phyloP scores from a whole-genome alignment of 139 green algal species.

The Chlamydomonas schloesseri region DNA sequence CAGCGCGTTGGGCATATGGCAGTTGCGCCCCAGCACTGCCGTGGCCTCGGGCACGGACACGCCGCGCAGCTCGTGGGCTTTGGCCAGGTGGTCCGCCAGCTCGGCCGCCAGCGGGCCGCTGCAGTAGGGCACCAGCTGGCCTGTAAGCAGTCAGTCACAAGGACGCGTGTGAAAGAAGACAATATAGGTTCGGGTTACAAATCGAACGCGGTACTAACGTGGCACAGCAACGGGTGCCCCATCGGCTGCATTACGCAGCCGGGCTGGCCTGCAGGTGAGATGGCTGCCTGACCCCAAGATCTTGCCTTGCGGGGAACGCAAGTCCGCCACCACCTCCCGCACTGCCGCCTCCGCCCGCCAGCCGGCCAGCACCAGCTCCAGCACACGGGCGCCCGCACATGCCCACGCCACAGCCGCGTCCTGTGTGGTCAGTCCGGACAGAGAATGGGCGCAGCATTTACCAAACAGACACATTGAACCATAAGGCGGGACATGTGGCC shows the following conservation, averaged over 20 bases:
- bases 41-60: conserved; percentile 32
- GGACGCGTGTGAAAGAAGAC: no score
- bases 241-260: no score
- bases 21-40: conserved; percentile 66
- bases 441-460: no score
- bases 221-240: no score
- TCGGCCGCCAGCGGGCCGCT: neutral
- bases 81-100: conserved; percentile 48
- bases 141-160: no score
- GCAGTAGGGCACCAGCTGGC: conserved; percentile 16
- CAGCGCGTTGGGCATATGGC: conserved; percentile 75
- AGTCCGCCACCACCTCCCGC: conserved; percentile 16
- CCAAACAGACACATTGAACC: no score
- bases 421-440: no score
- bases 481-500: no score
- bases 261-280: no score
- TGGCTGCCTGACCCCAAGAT: no score
- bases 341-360: conserved; percentile 38
- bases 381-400: conserved; percentile 56
- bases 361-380: conserved; percentile 59
- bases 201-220: no score
- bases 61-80: conserved; percentile 36
- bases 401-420: conserved; percentile 63
- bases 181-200: no score
- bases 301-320: neutral